A percentile compares a stretch with the other conserved stretches of the same genome.
These are phyloP conservation scores for Silene vulgaris DNA, from an alignment of 179 eudicot species.

Conservation along the genomic window DNA sequence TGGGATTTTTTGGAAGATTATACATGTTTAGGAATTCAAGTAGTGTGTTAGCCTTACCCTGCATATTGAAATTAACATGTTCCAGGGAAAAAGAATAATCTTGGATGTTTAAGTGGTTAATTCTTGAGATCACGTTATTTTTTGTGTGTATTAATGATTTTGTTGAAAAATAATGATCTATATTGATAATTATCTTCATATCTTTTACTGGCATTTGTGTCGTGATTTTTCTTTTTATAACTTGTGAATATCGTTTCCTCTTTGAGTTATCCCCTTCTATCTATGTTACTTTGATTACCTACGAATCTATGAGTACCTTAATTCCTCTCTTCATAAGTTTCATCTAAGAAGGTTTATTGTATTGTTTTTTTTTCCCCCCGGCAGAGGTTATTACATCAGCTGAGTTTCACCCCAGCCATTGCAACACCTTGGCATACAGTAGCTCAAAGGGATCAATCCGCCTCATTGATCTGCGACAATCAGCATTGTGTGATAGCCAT, in stretches of 20 bases:
- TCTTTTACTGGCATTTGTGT: background rate
- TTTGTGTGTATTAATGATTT: too few relatives aligned
- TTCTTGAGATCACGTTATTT: too few relatives aligned
- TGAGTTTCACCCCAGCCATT: constrained; percentile 50
- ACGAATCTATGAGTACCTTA: background rate
- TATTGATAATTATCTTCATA: background rate
- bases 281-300: background rate
- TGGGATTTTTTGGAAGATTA: background rate
- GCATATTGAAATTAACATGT: too few relatives aligned
- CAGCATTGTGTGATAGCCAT: constrained; percentile 43
- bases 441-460: constrained; percentile 55
- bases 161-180: background rate
- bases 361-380: background rate
- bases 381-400: constrained; percentile 59
- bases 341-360: too few relatives aligned
- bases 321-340: constrained; percentile 2
- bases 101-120: too few relatives aligned
- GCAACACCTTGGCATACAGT: constrained; percentile 49
- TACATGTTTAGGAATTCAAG: too few relatives aligned
- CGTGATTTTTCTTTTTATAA: background rate
- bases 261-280: background rate
- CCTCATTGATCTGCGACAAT: constrained; percentile 43
- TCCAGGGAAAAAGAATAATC: too few relatives aligned
- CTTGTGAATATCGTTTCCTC: background rate
- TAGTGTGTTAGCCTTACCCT: too few relatives aligned